Base-by-base conservation (phyloP, 2,329 filamentous ascomycete species). In the Ascochyta rabiei region DNA sequence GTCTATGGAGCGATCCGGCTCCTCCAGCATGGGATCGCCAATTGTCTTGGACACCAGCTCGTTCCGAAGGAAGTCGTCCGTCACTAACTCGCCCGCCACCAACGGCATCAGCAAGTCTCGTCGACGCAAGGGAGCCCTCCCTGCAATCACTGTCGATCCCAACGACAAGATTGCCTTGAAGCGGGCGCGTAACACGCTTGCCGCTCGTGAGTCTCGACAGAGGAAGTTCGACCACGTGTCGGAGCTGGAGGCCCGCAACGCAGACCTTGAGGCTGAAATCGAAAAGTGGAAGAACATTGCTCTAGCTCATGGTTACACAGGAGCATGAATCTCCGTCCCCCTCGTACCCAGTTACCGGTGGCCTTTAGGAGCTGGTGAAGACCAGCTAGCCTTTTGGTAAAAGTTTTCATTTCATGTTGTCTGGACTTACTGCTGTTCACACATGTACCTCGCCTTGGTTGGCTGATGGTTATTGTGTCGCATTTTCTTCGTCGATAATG, bases 101-200 rank as follows among this genome's bases (percentile, higher is more conserved):
- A 89, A 89, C 69, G 90, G 90, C 57, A 86, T 96, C 50, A 84
- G 78, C 70, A 76, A 76, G 64, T 79, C 89, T 67, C 89, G 90
- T 63, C 88, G 89, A 73, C 89, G 90, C 60, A 87, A 91, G 71
- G 93, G 93, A 82, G 87, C 89, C 59, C 80, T 96, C 50, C 88
- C 89, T 59, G 87, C 88, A 6, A 93, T 96, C 72, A 79, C 89
- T 57, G 84, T 92, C 33, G 90, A 97, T 64, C 84, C 87, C 0
- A 78, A 67, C 37, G 93, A 97, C 69, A 84, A 84, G 9, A 75
- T 89, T n/a, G 91, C 91, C 18, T 85, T 93, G 82, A 97, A 97
- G 86, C 90, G 93, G 74, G 93, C 92, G 45, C 89, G 92, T 64
- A 98, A 97, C 76, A 96, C 92, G 8, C 84, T 96, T 74, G 93